Conservation (phyloP, 345 rosid species). For the Bretschneidera sinensis region DNA sequence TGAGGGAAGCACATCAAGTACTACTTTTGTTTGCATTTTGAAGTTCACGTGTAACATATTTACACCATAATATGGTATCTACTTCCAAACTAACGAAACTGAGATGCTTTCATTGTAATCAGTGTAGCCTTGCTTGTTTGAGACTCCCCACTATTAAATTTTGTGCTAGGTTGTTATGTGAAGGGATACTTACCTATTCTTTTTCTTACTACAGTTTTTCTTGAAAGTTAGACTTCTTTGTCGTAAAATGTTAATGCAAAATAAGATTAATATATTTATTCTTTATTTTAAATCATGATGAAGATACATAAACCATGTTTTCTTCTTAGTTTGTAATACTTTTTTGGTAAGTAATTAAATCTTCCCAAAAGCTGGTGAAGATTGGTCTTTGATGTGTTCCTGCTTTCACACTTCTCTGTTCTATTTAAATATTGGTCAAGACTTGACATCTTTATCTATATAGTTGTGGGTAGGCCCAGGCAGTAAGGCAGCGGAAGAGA, state of each 20-base stretch:
- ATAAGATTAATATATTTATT: too few species aligned
- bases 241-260: neutral
- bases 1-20: neutral
- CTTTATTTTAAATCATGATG: neutral
- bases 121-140: neutral
- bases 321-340: neutral
- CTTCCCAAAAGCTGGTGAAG: too few species aligned
- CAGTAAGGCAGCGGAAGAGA: conserved; percentile 90
- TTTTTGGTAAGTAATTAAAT: too few species aligned
- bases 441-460: conserved; percentile 22
- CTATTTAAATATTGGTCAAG: conserved; percentile 10
- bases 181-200: neutral
- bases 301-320: neutral
- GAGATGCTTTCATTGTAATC: neutral
- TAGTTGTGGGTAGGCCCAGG: conserved; percentile 97
- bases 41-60: neutral
- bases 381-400: neutral
- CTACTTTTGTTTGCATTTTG: neutral
- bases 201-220: neutral
- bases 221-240: neutral
- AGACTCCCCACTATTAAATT: neutral
- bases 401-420: neutral
- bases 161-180: neutral
- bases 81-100: neutral
- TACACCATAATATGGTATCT: neutral